Conservation (phyloP, 2,329 filamentous ascomycete species). For the Talaromyces sp. region DNA sequence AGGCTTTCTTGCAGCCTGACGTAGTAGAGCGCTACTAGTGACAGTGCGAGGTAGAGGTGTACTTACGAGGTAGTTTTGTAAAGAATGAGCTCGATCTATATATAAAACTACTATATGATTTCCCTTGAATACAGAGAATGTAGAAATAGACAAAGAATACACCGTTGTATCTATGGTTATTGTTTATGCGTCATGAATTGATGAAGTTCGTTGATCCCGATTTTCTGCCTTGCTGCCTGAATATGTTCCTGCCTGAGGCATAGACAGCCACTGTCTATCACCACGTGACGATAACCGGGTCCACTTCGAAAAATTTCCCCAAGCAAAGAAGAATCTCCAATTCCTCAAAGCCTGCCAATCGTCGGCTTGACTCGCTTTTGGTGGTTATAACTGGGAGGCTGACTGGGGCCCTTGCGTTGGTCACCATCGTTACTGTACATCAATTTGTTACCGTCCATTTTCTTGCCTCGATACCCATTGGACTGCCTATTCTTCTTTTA, state of each 20-base stretch:
- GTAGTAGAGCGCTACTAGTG: too few relatives aligned
- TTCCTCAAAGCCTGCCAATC: constrained; percentile 27
- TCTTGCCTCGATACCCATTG: neutral
- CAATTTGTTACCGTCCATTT: neutral
- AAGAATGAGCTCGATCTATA: too few relatives aligned
- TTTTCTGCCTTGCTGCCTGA: too few relatives aligned
- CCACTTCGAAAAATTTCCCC: constrained; percentile 47
- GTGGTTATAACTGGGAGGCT: constrained; percentile 17
- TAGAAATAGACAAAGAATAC: too few relatives aligned
- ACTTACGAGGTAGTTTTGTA: too few relatives aligned
- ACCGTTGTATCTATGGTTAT: too few relatives aligned
- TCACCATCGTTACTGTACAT: neutral
- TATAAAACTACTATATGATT: too few relatives aligned
- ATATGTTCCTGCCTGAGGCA: constrained; percentile 24
- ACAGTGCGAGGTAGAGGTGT: too few relatives aligned
- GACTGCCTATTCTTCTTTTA: neutral
- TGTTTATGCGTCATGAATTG: too few relatives aligned
- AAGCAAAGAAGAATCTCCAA: constrained; percentile 25
- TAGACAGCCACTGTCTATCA: constrained; percentile 29
- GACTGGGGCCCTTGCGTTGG: neutral
- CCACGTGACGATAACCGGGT: constrained; percentile 45
- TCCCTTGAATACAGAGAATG: too few relatives aligned
- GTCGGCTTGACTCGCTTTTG: constrained; percentile 21
- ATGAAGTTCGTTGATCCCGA: too few relatives aligned
- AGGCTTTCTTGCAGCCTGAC: constrained; percentile 16